phyloP scores from a whole-genome alignment of 1,139 yeast species.

The Candida pseudoviswanathii region DNA sequence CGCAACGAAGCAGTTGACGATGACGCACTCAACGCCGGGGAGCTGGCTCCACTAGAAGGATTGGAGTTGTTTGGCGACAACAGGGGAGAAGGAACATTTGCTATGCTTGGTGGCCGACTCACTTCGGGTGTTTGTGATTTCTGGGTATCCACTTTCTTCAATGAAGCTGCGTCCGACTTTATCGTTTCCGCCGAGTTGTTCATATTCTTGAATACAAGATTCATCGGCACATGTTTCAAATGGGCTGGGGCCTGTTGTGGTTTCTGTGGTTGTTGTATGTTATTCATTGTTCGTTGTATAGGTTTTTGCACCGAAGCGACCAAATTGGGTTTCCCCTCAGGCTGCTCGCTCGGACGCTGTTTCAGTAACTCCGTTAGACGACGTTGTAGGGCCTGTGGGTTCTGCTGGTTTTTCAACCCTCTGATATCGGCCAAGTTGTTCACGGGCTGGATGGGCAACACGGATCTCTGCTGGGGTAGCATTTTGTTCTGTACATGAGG shows the following conservation, averaged over 20 bases:
- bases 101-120: neutral
- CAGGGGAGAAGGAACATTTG: slow-evolving; percentile 3
- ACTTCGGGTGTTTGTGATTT: slow-evolving; percentile 1
- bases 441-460: slow-evolving; percentile 9
- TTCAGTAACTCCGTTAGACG: slow-evolving; percentile 12
- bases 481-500: slow-evolving; percentile 3
- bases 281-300: slow-evolving; percentile 1
- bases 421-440: slow-evolving; percentile 12
- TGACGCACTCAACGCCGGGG: neutral
- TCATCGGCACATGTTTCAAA: slow-evolving; percentile 28
- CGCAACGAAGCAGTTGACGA: slow-evolving; percentile 5
- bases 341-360: neutral
- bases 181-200: slow-evolving; percentile 33
- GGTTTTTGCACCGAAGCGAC: slow-evolving; percentile 6
- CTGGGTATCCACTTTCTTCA: slow-evolving; percentile 11
- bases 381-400: neutral
- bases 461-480: slow-evolving; percentile 3
- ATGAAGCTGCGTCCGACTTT: slow-evolving; percentile 27
- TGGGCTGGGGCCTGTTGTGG: slow-evolving; percentile 14
- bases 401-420: slow-evolving; percentile 8
- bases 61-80: neutral
- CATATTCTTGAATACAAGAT: slow-evolving; percentile 25
- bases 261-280: slow-evolving; percentile 2
- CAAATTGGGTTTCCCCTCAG: neutral
- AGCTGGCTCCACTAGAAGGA: neutral